phyloP scores from a whole-genome alignment of 2,329 filamentous ascomycete genomes.

The Chalaropsis ovoidea region DNA sequence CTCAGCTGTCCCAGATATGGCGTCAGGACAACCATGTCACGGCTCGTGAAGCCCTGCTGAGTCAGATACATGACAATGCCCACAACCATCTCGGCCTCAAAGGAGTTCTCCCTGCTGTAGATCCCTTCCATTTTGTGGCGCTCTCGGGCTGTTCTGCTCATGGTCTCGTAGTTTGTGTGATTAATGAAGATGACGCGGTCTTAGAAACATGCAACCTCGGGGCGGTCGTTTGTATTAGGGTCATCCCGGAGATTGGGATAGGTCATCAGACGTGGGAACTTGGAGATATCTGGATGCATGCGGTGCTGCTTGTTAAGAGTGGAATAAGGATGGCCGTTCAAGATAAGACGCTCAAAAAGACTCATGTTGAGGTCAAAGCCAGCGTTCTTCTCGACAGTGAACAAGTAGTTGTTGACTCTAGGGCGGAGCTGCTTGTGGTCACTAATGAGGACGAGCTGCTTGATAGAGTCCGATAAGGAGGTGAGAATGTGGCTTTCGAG shows the following conservation, averaged over 20 bases:
- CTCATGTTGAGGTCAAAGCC: slow-evolving; percentile 45
- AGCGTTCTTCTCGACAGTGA: slow-evolving; percentile 44
- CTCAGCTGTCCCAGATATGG: slow-evolving; percentile 62
- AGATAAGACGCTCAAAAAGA: slow-evolving; percentile 57
- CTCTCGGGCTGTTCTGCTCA: too few relatives aligned
- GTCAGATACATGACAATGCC: slow-evolving; percentile 55
- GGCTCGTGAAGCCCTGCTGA: slow-evolving; percentile 59
- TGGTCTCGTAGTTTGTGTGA: slow-evolving; percentile 35
- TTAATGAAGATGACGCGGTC: slow-evolving; percentile 56
- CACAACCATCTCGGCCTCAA: slow-evolving; percentile 57
- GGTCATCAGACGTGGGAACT: slow-evolving; percentile 45
- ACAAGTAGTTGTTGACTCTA: slow-evolving; percentile 50
- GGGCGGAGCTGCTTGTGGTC: slow-evolving; percentile 65
- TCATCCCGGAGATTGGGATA: slow-evolving; percentile 54
- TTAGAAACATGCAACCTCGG: slow-evolving; percentile 45
- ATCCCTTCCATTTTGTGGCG: too few relatives aligned
- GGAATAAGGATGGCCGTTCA: slow-evolving; percentile 43
- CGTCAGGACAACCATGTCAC: slow-evolving; percentile 57
- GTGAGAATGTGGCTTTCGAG: slow-evolving; percentile 50
- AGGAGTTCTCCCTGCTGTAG: slow-evolving; percentile 46
- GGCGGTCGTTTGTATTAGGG: slow-evolving; percentile 39
- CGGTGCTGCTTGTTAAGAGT: slow-evolving; percentile 54
- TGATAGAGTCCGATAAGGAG: slow-evolving; percentile 43
- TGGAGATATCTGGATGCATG: slow-evolving; percentile 58
- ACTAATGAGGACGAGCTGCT: slow-evolving; percentile 60